Evolutionary conservation across 208 protist species (phyloP), one percentile per base, ranked within the genome.

Genomic region (Trypanosoma conorhini): DNA sequence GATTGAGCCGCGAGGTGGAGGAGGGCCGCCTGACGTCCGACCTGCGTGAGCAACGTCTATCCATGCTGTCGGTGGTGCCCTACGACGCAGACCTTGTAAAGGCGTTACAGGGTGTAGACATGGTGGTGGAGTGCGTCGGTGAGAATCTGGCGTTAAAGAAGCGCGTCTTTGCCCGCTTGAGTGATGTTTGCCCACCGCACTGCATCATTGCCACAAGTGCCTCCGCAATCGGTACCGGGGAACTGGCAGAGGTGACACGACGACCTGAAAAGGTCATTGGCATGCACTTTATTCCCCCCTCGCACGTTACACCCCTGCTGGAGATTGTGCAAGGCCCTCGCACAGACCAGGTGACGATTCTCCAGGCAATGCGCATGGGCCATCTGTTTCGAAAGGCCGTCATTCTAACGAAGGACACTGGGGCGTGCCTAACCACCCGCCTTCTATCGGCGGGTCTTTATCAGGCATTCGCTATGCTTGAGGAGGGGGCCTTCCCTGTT

Each of bases 241-340:
- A 88, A 50, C 78, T 97, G 48, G 91, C 86, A 4, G 58, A 66
- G 28, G 77, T 77, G 51, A 93, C 87, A 55, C 56, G 52, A 28
- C 74, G 82, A 28, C 82, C 82, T 8, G 76, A 88, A 33, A 64
- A 78, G 26, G 80, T 97, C 3, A 54, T 95, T 60, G 91, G 92
- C n/a, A 71, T 87, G 13, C 88, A 95, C 60, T 97, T 98, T 64
- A 91, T 91, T 72, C 81, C 79, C 9, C 95, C 93, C 7, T 81
- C 89, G n/a, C 82, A 97, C 64, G 75, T 92, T 42, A 88, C 83
- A 48, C 82, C 85, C 0, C 74, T 98, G 5, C 79, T 97, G 12
- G 95, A 98, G 72, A 79, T 96, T 57, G 54, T 67, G 56, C 74
- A 56, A 31, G 74, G 75, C 0, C 28, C 70, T 21, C 60, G 60